Evolutionary conservation across 768 basidiomycete species (phyloP).

Genomic region (Lentinula detonsa): DNA sequence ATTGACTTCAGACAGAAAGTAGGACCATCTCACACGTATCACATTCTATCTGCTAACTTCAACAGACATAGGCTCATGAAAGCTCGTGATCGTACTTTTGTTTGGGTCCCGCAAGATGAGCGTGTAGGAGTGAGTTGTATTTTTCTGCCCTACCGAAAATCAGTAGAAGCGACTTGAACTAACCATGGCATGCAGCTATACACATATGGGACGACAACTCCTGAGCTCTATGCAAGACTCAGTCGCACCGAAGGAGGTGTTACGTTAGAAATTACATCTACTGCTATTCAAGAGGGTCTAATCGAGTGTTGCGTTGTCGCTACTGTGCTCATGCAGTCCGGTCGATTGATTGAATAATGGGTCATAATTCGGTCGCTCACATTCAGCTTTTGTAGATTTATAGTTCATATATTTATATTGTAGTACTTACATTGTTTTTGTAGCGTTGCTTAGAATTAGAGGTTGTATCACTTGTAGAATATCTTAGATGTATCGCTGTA

Average conservation of each 20-base stretch:
- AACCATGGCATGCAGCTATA: slow-evolving; percentile 23
- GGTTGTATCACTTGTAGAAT: too few species aligned
- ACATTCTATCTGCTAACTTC: not conserved
- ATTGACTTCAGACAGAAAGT: slow-evolving; percentile 30
- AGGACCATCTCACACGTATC: slow-evolving; percentile 8
- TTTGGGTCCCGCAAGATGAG: slow-evolving; percentile 16
- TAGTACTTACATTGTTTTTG: not conserved
- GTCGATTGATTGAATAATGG: slow-evolving; percentile 37
- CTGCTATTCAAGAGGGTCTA: slow-evolving; percentile 38
- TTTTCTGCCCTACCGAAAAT: not conserved
- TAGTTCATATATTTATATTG: not conserved
- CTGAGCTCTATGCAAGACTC: slow-evolving; percentile 27
- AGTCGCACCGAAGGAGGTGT: slow-evolving; percentile 26
- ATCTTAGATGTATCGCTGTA: too few species aligned
- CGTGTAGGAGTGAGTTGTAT: slow-evolving; percentile 16
- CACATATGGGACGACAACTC: slow-evolving; percentile 13
- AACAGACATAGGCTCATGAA: slow-evolving; percentile 3
- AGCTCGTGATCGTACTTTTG: not conserved
- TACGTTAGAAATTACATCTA: slow-evolving; percentile 38
- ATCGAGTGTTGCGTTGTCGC: slow-evolving; percentile 41
- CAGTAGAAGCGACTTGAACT: not conserved
- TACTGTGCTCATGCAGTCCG: slow-evolving; percentile 40
- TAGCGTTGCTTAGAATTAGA: too few species aligned
- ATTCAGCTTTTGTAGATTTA: too few species aligned
- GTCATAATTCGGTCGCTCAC: too few species aligned